Evolutionary conservation across 345 rosid genomes (phyloP).

Genomic region (Murraya paniculata): DNA sequence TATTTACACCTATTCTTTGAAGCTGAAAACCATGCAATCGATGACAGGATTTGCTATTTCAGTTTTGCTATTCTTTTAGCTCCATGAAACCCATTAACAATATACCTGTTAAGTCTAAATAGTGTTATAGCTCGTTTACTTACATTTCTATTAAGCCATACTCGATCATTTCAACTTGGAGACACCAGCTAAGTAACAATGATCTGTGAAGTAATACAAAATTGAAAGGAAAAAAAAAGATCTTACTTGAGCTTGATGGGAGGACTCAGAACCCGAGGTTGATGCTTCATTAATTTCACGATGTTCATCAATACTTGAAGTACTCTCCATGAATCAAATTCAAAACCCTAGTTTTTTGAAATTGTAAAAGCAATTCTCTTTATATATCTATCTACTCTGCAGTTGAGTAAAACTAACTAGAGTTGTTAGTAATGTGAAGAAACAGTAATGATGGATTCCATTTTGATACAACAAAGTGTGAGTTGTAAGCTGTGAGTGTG

Average conservation of each 20-base stretch:
- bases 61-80: background rate
- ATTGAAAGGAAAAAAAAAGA: background rate
- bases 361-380: background rate
- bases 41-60: background rate
- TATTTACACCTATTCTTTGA: background rate
- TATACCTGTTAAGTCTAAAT: background rate
- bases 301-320: background rate
- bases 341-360: constrained; percentile 1
- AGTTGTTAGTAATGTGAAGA: background rate
- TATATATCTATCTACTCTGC: background rate
- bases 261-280: constrained; percentile 1
- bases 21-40: background rate
- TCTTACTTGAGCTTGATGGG: background rate
- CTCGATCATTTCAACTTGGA: background rate
- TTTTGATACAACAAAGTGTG: background rate
- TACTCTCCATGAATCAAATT: background rate
- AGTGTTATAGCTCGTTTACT: background rate
- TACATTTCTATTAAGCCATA: background rate
- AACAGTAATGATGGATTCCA: background rate
- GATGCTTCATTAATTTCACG: background rate
- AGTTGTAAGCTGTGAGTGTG: background rate
- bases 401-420: background rate
- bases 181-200: background rate
- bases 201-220: background rate
- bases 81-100: background rate